phyloP scores from a whole-genome alignment of 2,329 filamentous ascomycete species.

The Phaeosphaeria sp. region DNA sequence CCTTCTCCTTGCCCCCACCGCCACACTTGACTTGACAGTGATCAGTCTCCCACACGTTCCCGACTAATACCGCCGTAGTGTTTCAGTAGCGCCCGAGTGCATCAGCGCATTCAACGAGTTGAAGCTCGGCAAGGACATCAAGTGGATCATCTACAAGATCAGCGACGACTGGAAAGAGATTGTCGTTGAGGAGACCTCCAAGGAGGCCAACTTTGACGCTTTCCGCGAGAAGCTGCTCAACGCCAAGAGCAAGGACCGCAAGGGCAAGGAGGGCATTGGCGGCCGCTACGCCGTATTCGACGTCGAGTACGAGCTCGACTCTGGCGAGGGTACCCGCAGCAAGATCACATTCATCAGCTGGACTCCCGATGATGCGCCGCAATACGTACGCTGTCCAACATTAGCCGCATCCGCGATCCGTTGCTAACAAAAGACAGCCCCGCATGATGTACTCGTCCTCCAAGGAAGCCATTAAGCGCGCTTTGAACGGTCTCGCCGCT shows the following conservation, averaged over 20 bases:
- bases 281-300: slow-evolving; percentile 87
- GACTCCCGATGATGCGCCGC: slow-evolving; percentile 69
- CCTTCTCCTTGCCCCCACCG: slow-evolving; percentile 9
- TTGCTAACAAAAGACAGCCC: slow-evolving; percentile 59
- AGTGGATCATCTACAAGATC: slow-evolving; percentile 89
- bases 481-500: slow-evolving; percentile 74
- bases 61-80: slow-evolving; percentile 58
- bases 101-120: slow-evolving; percentile 75
- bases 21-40: background rate
- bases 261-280: slow-evolving; percentile 62
- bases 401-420: background rate
- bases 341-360: slow-evolving; percentile 54
- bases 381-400: slow-evolving; percentile 66
- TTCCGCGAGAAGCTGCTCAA: slow-evolving; percentile 80
- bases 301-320: slow-evolving; percentile 76
- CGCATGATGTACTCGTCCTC: slow-evolving; percentile 93
- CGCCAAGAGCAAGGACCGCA: slow-evolving; percentile 75
- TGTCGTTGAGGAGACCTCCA: slow-evolving; percentile 76
- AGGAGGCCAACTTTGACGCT: slow-evolving; percentile 69
- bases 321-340: slow-evolving; percentile 73
- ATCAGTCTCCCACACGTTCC: background rate
- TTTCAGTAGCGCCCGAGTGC: slow-evolving; percentile 75
- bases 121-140: slow-evolving; percentile 78
- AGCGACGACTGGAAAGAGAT: slow-evolving; percentile 83
- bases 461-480: slow-evolving; percentile 83